Evolutionary conservation across 2,329 filamentous ascomycete species (phyloP), one percentile per base, ranked within the genome.

Genomic region (Penicillium italicum): DNA sequence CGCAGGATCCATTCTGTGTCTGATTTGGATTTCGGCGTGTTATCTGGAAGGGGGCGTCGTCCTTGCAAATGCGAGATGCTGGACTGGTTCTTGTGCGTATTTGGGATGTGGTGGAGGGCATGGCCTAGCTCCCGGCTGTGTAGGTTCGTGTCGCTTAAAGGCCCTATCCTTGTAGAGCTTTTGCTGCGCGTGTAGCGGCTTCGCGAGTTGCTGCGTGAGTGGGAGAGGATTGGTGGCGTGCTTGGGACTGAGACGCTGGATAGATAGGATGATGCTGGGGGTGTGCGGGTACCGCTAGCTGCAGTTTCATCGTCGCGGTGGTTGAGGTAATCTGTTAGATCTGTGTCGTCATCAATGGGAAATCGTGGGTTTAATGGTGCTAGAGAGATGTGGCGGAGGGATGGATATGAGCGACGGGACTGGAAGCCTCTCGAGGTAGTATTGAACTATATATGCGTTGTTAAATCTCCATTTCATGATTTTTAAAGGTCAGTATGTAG

Each of bases 1-100:
- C 83, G 80, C 42, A 84, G 78, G 51, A 86, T 74, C 84, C 84
- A 86, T 66, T 82, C 81, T 47, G 82, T 76, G 49, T 80, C 76
- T 9, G 64, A 55, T 38, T 60, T 62, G 24, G 52, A 16, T 33
- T 42, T 43, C 6, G 30, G 51, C 10, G 34, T 26, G 30, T 53
- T 44, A 62, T 55, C 41, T 18, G 44, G 38, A 30, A 50, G 33
- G 10, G 42, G 57, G 22, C 50, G 55, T 9, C 53, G 56, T 2
- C 36, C 24, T 12, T 54, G 56, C 5, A 53, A 18, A 6, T 34
- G 16, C 3, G 51, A 53, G 11, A 55, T 41, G 38, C 51, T 53
- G 18, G 40, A 3, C 12, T 43, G 53, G 43, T 57, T 62, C 20
- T 40, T 56, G 45, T 57, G 49, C 11, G 37, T 26, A 7, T 22